A percentile compares a stretch with the other conserved stretches of the same genome.
phyloP scores from a whole-genome alignment of 495 filamentous ascomycete species.

The Chaetomium fimeti region DNA sequence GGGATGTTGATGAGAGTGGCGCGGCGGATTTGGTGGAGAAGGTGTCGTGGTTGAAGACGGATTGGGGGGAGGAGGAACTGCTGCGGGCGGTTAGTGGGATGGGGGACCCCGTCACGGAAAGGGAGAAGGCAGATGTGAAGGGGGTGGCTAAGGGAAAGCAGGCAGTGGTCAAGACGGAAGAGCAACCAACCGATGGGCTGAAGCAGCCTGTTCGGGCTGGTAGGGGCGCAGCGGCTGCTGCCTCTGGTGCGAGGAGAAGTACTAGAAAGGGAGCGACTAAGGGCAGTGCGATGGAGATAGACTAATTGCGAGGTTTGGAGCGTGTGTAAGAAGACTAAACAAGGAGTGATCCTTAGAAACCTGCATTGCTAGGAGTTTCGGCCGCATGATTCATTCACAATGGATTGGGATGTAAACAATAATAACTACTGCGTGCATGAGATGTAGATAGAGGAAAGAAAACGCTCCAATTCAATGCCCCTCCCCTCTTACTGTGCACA shows the following conservation, averaged over 20 bases:
- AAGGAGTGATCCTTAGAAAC: background rate
- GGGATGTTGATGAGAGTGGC: conserved; percentile 22
- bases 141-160: conserved; percentile 33
- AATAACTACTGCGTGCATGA: background rate
- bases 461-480: background rate
- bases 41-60: conserved; percentile 33
- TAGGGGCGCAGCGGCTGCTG: conserved; percentile 19
- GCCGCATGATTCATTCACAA: too few relatives aligned
- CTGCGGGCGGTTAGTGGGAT: conserved; percentile 42
- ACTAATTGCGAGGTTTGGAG: background rate
- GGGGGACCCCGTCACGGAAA: background rate
- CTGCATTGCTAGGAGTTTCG: conserved; percentile 3
- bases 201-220: conserved; percentile 21
- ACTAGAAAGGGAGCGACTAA: background rate
- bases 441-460: background rate
- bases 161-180: conserved; percentile 5
- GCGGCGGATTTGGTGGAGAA: conserved; percentile 31
- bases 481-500: conserved; percentile 7
- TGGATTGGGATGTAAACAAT: background rate
- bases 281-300: conserved; percentile 14
- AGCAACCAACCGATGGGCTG: conserved; percentile 12
- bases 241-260: background rate
- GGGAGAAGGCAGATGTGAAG: conserved; percentile 4
- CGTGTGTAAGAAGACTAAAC: background rate
- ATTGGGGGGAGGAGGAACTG: conserved; percentile 44